A percentile compares a stretch with the other conserved stretches of the same genome.
phyloP scores from a whole-genome alignment of 169 alveolate genomes.

The Eimeria praecox region DNA sequence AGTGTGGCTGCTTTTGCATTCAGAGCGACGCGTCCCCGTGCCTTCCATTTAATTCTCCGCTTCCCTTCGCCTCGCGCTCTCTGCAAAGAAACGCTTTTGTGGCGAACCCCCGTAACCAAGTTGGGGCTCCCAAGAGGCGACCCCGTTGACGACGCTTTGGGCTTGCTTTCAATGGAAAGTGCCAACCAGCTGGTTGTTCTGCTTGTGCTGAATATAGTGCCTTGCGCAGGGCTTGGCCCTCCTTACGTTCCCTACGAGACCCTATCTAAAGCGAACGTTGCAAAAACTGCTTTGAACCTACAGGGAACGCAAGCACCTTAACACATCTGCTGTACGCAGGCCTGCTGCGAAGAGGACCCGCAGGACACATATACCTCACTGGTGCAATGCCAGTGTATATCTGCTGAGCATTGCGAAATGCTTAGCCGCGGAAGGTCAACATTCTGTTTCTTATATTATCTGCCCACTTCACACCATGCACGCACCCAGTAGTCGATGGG shows the following conservation, averaged over 20 bases:
- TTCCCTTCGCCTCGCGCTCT: conserved; percentile 11
- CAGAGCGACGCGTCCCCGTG: neutral
- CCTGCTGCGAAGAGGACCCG: neutral
- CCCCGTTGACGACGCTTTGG: neutral
- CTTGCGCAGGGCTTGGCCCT: neutral
- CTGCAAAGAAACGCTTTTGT: conserved; percentile 53
- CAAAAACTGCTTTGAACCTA: neutral
- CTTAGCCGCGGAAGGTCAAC: neutral
- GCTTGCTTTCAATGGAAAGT: neutral
- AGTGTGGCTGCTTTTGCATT: conserved; percentile 29
- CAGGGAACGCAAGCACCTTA: neutral
- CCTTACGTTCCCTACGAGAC: neutral
- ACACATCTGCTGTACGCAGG: neutral
- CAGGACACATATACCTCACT: neutral
- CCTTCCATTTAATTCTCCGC: neutral
- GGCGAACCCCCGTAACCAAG: conserved; percentile 59
- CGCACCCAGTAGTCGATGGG: neutral
- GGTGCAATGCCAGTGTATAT: neutral
- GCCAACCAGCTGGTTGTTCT: neutral
- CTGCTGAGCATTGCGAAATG: neutral
- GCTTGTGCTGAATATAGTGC: neutral
- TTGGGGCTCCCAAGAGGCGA: conserved; percentile 38
- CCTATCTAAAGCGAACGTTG: neutral
- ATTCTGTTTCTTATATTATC: neutral
- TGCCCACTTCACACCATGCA: neutral